Conservation (phyloP, 306 rosid genomes). For the Lathyrus sativus region DNA sequence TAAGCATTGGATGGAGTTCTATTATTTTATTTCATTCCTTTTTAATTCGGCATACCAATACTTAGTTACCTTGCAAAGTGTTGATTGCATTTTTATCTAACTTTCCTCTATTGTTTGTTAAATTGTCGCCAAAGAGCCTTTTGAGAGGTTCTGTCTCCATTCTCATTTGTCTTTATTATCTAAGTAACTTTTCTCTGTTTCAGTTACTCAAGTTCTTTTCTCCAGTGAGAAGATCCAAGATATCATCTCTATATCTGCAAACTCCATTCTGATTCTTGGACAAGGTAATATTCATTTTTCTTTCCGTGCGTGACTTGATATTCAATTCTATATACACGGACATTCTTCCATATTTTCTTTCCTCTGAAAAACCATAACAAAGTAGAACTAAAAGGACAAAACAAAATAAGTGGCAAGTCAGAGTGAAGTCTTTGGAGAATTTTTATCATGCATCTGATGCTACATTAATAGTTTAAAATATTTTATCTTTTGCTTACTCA, state of each 20-base stretch:
- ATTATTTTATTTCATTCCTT: background rate
- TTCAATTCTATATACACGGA: constrained; percentile 15
- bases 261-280: constrained; percentile 82
- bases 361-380: constrained; percentile 14
- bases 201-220: constrained; percentile 71
- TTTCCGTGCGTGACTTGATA: constrained; percentile 6
- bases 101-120: background rate
- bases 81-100: constrained; percentile 1
- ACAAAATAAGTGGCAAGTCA: constrained; percentile 42
- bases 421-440: background rate
- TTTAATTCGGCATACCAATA: background rate
- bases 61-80: background rate
- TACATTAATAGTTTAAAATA: background rate
- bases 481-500: background rate
- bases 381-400: constrained; percentile 16
- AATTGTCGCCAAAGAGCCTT: constrained; percentile 12
- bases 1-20: no score
- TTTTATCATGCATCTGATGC: constrained; percentile 12
- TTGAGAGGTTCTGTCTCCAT: constrained; percentile 1
- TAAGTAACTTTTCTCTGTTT: constrained; percentile 29
- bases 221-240: constrained; percentile 79
- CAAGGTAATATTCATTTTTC: constrained; percentile 62
- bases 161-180: constrained; percentile 20
- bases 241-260: constrained; percentile 61
- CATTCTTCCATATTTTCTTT: constrained; percentile 27